Evolutionary conservation across 179 eudicot species (phyloP).

Genomic region (Nepenthes alata): DNA sequence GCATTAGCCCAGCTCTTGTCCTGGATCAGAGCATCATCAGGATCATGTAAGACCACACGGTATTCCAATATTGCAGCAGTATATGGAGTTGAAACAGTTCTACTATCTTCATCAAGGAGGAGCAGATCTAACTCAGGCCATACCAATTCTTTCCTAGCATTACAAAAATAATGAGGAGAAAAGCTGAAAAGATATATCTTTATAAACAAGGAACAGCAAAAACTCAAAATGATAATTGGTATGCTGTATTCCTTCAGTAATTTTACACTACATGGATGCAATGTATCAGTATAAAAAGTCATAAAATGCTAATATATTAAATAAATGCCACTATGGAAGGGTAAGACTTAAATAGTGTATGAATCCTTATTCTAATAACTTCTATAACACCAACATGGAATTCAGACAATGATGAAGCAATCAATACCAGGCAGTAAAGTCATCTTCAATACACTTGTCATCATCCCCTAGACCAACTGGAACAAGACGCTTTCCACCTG

Average conservation of each 20-base stretch:
- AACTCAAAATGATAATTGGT: too few species aligned
- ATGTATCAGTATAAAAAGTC: too few species aligned
- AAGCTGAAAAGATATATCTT: not conserved
- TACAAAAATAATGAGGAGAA: constrained; percentile 1
- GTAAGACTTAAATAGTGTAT: too few species aligned
- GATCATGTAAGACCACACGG: constrained; percentile 54
- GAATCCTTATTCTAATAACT: too few species aligned
- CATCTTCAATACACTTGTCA: constrained; percentile 95
- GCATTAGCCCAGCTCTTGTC: constrained; percentile 46
- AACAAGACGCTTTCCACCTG: constrained; percentile 80
- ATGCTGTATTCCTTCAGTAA: too few species aligned
- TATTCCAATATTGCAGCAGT: constrained; percentile 86
- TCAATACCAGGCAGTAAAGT: constrained; percentile 78
- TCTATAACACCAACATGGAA: not conserved
- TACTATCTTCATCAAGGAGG: constrained; percentile 62
- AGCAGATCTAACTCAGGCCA: constrained; percentile 92
- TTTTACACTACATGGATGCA: too few species aligned
- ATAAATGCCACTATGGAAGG: too few species aligned
- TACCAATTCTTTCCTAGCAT: constrained; percentile 68
- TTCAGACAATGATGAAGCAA: not conserved
- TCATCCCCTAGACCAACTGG: constrained; percentile 90
- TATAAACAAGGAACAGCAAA: too few species aligned
- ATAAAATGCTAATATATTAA: too few species aligned
- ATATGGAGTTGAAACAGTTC: constrained; percentile 72
- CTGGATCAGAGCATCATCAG: constrained; percentile 18